A percentile compares a stretch with the other conserved stretches of the same genome.
phyloP scores from a whole-genome alignment of 306 rosid genomes.

The Ammopiptanthus mongolicus region DNA sequence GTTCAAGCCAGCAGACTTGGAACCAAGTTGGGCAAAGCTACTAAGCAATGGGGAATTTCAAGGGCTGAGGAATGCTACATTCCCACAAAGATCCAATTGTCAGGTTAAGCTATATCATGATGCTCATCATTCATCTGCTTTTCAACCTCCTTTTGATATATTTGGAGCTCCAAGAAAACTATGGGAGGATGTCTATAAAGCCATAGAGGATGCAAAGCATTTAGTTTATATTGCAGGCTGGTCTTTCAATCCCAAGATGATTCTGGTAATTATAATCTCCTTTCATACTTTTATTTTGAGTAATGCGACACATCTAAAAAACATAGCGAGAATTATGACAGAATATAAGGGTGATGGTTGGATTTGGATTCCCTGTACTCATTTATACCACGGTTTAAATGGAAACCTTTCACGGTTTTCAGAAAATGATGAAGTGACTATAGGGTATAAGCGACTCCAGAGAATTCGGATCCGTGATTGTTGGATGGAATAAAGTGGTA shows the following conservation, averaged over 20 bases:
- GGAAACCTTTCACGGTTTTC: too few relatives aligned
- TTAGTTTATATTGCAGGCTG: slow-evolving; percentile 90
- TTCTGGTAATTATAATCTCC: slow-evolving; percentile 52
- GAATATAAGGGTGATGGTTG: neutral
- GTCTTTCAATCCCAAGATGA: slow-evolving; percentile 82
- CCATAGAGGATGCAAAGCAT: slow-evolving; percentile 76
- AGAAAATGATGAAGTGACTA: too few relatives aligned
- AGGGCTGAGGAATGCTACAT: slow-evolving; percentile 63
- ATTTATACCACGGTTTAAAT: too few relatives aligned
- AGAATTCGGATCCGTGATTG: too few relatives aligned
- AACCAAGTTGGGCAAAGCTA: slow-evolving; percentile 61
- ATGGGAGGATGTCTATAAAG: slow-evolving; percentile 92
- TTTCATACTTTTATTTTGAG: neutral
- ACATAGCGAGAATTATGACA: neutral
- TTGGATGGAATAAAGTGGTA: neutral
- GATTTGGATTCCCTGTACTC: neutral
- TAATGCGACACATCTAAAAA: neutral
- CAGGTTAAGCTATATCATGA: slow-evolving; percentile 89
- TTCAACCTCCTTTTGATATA: slow-evolving; percentile 55
- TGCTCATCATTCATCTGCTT: slow-evolving; percentile 69
- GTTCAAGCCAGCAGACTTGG: slow-evolving; percentile 74
- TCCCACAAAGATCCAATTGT: slow-evolving; percentile 72
- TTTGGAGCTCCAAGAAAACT: slow-evolving; percentile 60
- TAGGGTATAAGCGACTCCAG: too few relatives aligned
- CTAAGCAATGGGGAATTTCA: slow-evolving; percentile 52